These are phyloP conservation scores for Linnemannia elongata DNA, from an alignment of 192 early-diverging fungal species.

Conservation along the genomic window DNA sequence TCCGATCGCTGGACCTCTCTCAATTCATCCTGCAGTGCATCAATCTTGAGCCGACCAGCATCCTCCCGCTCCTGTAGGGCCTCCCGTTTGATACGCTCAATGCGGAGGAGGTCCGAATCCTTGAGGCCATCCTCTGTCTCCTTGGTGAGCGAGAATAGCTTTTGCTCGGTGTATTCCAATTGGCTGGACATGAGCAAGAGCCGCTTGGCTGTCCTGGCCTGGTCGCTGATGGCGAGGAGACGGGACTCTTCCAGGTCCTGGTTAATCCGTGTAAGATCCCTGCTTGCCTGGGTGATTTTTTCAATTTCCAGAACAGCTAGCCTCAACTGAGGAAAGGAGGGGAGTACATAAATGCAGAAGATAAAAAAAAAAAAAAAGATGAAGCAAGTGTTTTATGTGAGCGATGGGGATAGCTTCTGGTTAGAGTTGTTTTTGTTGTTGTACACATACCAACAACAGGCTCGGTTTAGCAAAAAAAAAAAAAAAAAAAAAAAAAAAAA, in stretches of 20 bases:
- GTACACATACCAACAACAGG: not conserved
- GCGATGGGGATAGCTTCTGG: not conserved
- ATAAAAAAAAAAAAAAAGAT: not conserved
- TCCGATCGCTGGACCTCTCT: slow-evolving; percentile 46
- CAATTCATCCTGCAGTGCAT: slow-evolving; percentile 44
- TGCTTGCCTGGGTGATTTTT: slow-evolving; percentile 31
- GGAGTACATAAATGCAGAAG: not conserved
- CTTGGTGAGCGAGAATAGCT: slow-evolving; percentile 34
- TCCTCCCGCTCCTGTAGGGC: slow-evolving; percentile 52
- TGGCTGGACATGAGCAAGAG: slow-evolving; percentile 44
- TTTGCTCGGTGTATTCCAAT: slow-evolving; percentile 50
- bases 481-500: not conserved
- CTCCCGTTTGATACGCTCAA: slow-evolving; percentile 51
- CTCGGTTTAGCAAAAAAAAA: not conserved
- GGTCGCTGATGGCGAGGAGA: slow-evolving; percentile 43
- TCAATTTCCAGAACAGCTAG: slow-evolving; percentile 51
- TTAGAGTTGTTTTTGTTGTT: not conserved
- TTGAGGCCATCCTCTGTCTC: slow-evolving; percentile 39
- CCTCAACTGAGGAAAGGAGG: slow-evolving; percentile 11
- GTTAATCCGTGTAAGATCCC: slow-evolving; percentile 37
- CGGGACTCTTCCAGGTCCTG: slow-evolving; percentile 52
- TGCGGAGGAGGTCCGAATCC: slow-evolving; percentile 49
- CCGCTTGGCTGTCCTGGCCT: slow-evolving; percentile 45
- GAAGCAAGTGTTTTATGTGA: not conserved
- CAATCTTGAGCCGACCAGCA: slow-evolving; percentile 42